phyloP scores from a whole-genome alignment of 164 flowering plant species.

The Aristolochia californica region DNA sequence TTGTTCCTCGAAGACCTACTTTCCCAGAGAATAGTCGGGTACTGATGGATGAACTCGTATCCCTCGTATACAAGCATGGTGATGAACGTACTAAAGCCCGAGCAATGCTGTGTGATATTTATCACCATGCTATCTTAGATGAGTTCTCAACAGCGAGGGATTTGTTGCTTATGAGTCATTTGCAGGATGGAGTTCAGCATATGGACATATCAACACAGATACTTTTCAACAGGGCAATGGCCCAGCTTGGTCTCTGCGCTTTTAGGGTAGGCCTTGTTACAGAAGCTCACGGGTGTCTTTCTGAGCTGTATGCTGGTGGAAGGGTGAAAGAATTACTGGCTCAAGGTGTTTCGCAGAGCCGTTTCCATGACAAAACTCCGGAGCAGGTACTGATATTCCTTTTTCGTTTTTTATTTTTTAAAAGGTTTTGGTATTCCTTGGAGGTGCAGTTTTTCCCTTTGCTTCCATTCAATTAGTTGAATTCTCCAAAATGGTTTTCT shows the following conservation, averaged over 20 bases:
- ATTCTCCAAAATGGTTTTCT: too few relatives aligned
- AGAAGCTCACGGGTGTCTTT: conserved; percentile 78
- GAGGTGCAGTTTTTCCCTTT: too few relatives aligned
- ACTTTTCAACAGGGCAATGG: conserved; percentile 91
- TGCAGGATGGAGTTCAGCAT: conserved; percentile 72
- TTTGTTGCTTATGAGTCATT: conserved; percentile 84
- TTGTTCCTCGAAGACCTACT: conserved; percentile 71
- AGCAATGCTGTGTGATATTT: conserved; percentile 95
- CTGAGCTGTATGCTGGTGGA: conserved; percentile 87
- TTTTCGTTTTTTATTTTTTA: too few relatives aligned
- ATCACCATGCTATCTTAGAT: conserved; percentile 81
- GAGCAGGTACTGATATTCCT: conserved; percentile 52
- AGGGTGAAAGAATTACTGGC: conserved; percentile 92
- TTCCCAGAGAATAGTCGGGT: conserved; percentile 69
- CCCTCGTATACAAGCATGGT: conserved; percentile 70
- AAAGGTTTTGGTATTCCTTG: too few relatives aligned
- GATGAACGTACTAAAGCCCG: conserved; percentile 96
- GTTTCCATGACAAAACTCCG: conserved; percentile 91
- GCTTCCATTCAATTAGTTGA: too few relatives aligned
- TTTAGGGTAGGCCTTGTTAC: conserved; percentile 56
- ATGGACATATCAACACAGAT: conserved; percentile 89
- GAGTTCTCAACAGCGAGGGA: conserved; percentile 70
- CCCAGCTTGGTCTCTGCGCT: conserved; percentile 86
- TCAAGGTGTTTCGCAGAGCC: conserved; percentile 85
- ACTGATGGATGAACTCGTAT: conserved; percentile 71